Conservation (phyloP, 129 eudicot species). For the Escallonia rubra region DNA sequence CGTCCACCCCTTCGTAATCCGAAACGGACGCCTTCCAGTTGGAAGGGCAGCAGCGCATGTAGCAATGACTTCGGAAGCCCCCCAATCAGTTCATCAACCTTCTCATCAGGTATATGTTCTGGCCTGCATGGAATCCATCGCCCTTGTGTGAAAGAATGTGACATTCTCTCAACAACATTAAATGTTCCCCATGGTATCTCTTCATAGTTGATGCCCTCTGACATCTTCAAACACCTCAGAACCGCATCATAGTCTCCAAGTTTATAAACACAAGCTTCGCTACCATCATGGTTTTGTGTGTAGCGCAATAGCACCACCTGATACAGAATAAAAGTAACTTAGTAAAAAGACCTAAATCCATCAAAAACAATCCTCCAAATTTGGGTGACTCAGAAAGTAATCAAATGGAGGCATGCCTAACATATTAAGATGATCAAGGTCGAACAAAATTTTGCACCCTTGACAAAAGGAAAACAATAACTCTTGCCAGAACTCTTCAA, state of each 20-base stretch:
- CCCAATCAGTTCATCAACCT: slow-evolving; percentile 62
- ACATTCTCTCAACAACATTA: slow-evolving; percentile 60
- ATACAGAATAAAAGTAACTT: slow-evolving; percentile 14
- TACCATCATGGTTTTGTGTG: slow-evolving; percentile 77
- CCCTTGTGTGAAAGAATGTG: slow-evolving; percentile 54
- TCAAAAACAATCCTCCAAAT: too few relatives aligned
- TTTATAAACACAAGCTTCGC: slow-evolving; percentile 63
- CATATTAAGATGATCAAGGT: too few relatives aligned
- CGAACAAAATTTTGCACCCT: too few relatives aligned
- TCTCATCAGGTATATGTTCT: slow-evolving; percentile 74
- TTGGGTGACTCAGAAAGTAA: too few relatives aligned
- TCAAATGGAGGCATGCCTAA: too few relatives aligned
- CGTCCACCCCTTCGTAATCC: slow-evolving; percentile 93
- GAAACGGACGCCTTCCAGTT: slow-evolving; percentile 80
- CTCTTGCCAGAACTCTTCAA: too few relatives aligned
- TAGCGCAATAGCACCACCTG: slow-evolving; percentile 67
- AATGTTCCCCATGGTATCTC: slow-evolving; percentile 88
- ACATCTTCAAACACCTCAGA: slow-evolving; percentile 58
- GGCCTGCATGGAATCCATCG: slow-evolving; percentile 91
- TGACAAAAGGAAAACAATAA: too few relatives aligned
- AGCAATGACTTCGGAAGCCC: slow-evolving; percentile 56
- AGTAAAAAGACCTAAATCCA: background rate
- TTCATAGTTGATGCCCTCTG: slow-evolving; percentile 39
- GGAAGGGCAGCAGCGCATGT: slow-evolving; percentile 71
- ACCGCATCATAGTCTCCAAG: slow-evolving; percentile 68